These are phyloP conservation scores for Lumnitzera racemosa DNA, from an alignment of 345 rosid species.

Conservation along the genomic window DNA sequence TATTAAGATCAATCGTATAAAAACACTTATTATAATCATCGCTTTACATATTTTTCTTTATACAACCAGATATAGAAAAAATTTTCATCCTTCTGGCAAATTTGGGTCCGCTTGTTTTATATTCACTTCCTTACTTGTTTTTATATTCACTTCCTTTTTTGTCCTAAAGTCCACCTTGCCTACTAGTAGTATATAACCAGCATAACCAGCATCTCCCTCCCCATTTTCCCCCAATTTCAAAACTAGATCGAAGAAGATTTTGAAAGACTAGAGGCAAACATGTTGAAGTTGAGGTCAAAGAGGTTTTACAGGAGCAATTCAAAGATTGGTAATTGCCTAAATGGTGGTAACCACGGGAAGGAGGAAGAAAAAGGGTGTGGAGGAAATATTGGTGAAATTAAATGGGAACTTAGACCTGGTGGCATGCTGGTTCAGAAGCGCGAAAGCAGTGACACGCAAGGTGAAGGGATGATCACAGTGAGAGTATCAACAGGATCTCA, in stretches of 20 bases:
- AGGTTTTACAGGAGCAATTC: conserved; percentile 50
- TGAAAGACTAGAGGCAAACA: conserved; percentile 11
- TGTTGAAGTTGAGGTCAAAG: conserved; percentile 69
- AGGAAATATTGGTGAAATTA: conserved; percentile 36
- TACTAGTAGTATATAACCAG: too few species aligned
- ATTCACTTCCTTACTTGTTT: background rate
- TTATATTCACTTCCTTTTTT: background rate
- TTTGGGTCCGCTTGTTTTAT: background rate
- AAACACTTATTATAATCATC: too few species aligned
- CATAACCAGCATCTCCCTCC: background rate
- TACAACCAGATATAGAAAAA: too few species aligned
- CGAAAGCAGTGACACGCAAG: conserved; percentile 16
- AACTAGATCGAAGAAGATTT: background rate
- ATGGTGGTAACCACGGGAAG: conserved; percentile 24
- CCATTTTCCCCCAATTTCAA: background rate
- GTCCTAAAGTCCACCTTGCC: too few species aligned
- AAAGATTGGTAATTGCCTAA: conserved; percentile 35
- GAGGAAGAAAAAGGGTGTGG: conserved; percentile 18
- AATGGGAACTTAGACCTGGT: conserved; percentile 88
- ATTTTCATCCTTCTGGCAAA: too few species aligned
- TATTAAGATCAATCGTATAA: too few species aligned
- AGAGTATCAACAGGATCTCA: conserved; percentile 68
- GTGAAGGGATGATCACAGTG: conserved; percentile 39
- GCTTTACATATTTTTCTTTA: too few species aligned
- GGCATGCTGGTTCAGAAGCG: conserved; percentile 95